These are phyloP conservation scores for Blastomyces gilchristii DNA, from an alignment of 2,329 filamentous ascomycete genomes.

Conservation along the genomic window DNA sequence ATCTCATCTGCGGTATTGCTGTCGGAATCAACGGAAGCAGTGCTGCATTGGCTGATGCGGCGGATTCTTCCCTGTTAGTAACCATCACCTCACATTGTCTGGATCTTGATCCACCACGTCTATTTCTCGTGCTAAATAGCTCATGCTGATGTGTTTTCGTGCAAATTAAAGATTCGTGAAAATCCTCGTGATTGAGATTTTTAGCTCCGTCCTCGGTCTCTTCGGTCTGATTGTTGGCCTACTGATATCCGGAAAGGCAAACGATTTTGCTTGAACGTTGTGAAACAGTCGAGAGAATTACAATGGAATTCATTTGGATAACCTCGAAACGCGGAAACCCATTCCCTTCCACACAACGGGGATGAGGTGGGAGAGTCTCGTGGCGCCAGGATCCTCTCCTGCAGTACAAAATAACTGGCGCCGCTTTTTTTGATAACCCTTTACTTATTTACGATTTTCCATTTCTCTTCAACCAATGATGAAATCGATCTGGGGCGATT, in stretches of 20 bases:
- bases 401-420: neutral
- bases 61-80: constrained; percentile 75
- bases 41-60: constrained; percentile 89
- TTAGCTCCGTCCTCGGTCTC: constrained; percentile 91
- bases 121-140: neutral
- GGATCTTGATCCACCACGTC: neutral
- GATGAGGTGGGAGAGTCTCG: neutral
- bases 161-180: constrained; percentile 69
- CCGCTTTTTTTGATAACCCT: neutral
- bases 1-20: constrained; percentile 87
- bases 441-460: neutral
- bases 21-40: constrained; percentile 98
- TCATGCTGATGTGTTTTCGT: constrained; percentile 14
- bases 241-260: constrained; percentile 72
- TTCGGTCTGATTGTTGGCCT: constrained; percentile 95
- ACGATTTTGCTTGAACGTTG: constrained; percentile 48
- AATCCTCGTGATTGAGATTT: constrained; percentile 98
- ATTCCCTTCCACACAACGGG: neutral
- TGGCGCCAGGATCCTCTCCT: neutral
- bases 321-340: neutral
- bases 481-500: neutral
- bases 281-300: neutral
- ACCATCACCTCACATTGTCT: neutral
- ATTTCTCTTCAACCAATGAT: neutral
- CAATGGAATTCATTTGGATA: neutral